phyloP scores from a whole-genome alignment of 108 stramenopile species.

The Nannochloropsis granulata region DNA sequence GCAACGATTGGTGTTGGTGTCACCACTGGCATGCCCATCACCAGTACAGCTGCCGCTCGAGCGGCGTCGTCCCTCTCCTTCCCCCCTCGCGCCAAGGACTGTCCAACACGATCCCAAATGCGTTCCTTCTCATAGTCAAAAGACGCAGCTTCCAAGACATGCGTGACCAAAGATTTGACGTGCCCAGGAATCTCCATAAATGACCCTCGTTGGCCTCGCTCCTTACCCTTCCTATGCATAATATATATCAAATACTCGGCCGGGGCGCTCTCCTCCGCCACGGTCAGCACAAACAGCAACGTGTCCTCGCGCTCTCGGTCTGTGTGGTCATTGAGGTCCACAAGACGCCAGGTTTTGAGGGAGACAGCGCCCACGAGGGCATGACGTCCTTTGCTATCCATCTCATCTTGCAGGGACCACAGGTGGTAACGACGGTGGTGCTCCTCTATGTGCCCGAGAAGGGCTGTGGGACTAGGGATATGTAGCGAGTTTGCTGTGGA shows the following conservation, averaged over 20 bases:
- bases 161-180: neutral
- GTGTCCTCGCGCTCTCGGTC: neutral
- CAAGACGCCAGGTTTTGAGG: neutral
- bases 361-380: neutral
- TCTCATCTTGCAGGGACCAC: neutral
- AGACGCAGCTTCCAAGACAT: neutral
- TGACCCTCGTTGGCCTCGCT: neutral
- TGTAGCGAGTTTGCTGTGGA: neutral
- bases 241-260: neutral
- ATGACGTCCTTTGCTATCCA: neutral
- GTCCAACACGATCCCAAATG: neutral
- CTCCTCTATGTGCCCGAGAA: neutral
- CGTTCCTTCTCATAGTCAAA: neutral
- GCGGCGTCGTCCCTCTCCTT: neutral
- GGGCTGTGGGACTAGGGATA: neutral
- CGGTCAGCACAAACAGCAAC: neutral
- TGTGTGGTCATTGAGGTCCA: neutral
- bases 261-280: neutral
- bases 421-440: neutral
- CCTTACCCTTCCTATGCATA: neutral
- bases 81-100: neutral
- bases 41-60: neutral
- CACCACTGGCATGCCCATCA: neutral
- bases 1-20: neutral
- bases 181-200: neutral